phyloP scores from a whole-genome alignment of 192 early-diverging fungal genomes.

The Helicostylum pulchrum region DNA sequence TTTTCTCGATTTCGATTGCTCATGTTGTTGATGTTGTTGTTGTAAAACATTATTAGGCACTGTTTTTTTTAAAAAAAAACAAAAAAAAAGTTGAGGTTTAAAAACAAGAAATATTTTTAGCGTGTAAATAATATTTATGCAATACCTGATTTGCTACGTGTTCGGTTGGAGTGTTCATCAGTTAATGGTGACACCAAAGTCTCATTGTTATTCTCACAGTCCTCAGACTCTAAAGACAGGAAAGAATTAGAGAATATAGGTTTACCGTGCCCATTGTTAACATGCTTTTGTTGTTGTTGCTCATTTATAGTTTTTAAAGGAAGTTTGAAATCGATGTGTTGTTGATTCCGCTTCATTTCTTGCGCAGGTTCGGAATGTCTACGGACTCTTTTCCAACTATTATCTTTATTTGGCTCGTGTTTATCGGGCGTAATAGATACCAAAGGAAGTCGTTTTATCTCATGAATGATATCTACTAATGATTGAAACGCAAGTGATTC shows the following conservation, averaged over 20 bases:
- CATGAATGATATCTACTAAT: slow-evolving; percentile 18
- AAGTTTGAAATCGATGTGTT: slow-evolving; percentile 4
- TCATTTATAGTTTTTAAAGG: slow-evolving; percentile 1
- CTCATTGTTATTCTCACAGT: slow-evolving; percentile 3
- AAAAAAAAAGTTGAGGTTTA: neutral
- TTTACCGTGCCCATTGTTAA: neutral
- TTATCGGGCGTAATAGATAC: neutral
- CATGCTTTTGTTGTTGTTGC: neutral
- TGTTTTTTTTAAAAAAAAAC: neutral
- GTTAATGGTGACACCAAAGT: slow-evolving; percentile 3
- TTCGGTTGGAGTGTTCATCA: slow-evolving; percentile 1
- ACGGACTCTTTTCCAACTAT: neutral
- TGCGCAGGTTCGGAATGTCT: slow-evolving; percentile 4
- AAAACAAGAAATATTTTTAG: neutral
- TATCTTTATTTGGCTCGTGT: neutral
- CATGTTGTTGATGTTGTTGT: neutral
- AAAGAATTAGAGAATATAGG: neutral
- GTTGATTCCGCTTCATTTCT: neutral
- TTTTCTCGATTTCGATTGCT: slow-evolving; percentile 16
- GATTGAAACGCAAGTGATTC: slow-evolving; percentile 19
- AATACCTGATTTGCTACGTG: slow-evolving; percentile 17
- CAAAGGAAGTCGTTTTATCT: slow-evolving; percentile 10
- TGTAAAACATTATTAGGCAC: neutral
- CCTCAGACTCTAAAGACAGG: neutral
- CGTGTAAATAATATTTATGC: too few species aligned